Base-by-base conservation (phyloP, 345 rosid species). In the Gossypium mustelinum region DNA sequence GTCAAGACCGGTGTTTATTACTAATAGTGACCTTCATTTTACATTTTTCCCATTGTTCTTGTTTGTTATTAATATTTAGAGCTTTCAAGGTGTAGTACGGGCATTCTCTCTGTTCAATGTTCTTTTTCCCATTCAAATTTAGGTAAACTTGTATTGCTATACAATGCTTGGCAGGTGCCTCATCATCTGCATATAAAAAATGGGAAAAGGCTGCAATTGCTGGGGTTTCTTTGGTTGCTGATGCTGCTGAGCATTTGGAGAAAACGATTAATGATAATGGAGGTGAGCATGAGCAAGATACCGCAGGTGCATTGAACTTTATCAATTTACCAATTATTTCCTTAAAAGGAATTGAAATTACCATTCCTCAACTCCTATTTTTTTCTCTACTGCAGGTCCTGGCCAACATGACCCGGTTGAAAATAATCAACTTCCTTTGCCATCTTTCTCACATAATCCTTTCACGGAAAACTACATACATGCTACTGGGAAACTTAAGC, bases 131-230 rank as follows among this genome's bases (percentile, higher is more conserved):
- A 44, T 68, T 57, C 72, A 29, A 2, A 59, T 8, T 20, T 8
- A 20, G 60, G 27, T 20, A 20, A 56, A 9, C 60, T 20, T 18
- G 34, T 43, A 20, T 60, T 76, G 57, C 73, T 77, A 74, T 73
- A 72, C 60, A 20, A 56, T 68, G 83, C 50, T 60, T 78, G 73
- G 77, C 79, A 81, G 86, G 84, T 80, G 76, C 75, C 77, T 84
- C 87, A 18, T 80, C 94, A 76, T 85, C 89, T 73, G 94, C 94
- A 64, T 96, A 89, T 75, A 89, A 81, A 78, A 93, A 87, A 80
- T 96, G 98, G 99, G 99, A 96, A 87, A 87, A 87, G 83, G 97
- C 98, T 80, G 99, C 98, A 50, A 93, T 89, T 75, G 98, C 97
- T 82, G 99, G 99, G 73, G 99, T 93, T 84, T 93, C 99, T 70